phyloP scores from a whole-genome alignment of 192 early-diverging fungal species.

The Dispira simplex region DNA sequence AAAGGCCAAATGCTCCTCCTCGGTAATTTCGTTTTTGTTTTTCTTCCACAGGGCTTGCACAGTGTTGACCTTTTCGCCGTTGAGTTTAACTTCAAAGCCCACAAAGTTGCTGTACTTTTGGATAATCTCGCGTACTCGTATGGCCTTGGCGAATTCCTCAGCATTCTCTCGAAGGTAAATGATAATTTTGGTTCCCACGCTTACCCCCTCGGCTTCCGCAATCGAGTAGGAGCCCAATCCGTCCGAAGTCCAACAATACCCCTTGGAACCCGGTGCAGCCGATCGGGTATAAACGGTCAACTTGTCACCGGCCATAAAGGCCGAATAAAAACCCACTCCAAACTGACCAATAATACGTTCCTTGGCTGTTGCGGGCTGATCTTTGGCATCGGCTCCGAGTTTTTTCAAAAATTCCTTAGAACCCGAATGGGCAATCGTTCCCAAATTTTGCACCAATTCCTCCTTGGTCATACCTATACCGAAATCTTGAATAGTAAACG shows the following conservation, averaged over 20 bases:
- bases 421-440: conserved; percentile 75
- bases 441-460: conserved; percentile 46
- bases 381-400: conserved; percentile 25
- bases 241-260: conserved; percentile 64
- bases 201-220: conserved; percentile 63
- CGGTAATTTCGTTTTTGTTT: conserved; percentile 31
- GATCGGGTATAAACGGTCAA: conserved; percentile 62
- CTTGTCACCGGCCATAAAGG: conserved; percentile 63
- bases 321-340: conserved; percentile 57
- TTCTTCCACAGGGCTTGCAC: conserved; percentile 46
- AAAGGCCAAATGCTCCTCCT: conserved; percentile 40
- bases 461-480: conserved; percentile 70
- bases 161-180: conserved; percentile 60
- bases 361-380: conserved; percentile 20
- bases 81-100: conserved; percentile 39
- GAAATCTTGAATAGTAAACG: conserved; percentile 38
- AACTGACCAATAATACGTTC: conserved; percentile 77
- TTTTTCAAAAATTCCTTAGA: conserved; percentile 64
- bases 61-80: conserved; percentile 35
- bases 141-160: conserved; percentile 35
- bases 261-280: conserved; percentile 40
- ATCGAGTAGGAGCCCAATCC: conserved; percentile 61
- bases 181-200: conserved; percentile 68
- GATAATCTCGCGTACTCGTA: conserved; percentile 33
- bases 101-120: conserved; percentile 54